A percentile compares a stretch with the other conserved stretches of the same genome.
Evolutionary conservation across 1,139 yeast genomes (phyloP).

Genomic region (Pichia sp.): DNA sequence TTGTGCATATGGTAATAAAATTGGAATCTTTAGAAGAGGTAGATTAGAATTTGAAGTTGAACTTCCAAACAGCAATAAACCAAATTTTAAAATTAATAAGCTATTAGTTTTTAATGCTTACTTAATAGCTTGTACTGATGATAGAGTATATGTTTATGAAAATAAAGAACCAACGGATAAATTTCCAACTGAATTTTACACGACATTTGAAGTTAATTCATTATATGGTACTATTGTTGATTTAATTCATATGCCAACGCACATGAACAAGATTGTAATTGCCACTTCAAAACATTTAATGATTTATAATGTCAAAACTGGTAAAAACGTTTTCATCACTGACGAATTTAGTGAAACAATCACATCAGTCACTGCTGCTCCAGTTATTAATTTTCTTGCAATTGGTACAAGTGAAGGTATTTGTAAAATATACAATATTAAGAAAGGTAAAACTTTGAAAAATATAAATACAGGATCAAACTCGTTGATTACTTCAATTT

Average conservation of each 20-base stretch:
- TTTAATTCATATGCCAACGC: constrained; percentile 81
- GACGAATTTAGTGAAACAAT: constrained; percentile 45
- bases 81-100: constrained; percentile 37
- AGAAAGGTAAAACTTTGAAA: constrained; percentile 54
- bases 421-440: constrained; percentile 60
- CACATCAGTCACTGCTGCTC: constrained; percentile 71
- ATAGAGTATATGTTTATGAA: constrained; percentile 57
- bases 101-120: constrained; percentile 74
- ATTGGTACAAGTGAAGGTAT: constrained; percentile 70
- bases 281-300: constrained; percentile 57
- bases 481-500: constrained; percentile 56
- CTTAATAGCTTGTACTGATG: constrained; percentile 55
- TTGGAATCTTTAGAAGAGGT: constrained; percentile 85
- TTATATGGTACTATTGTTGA: constrained; percentile 67
- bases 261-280: constrained; percentile 79
- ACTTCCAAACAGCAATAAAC: constrained; percentile 29
- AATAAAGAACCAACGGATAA: constrained; percentile 38
- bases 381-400: constrained; percentile 79
- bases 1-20: constrained; percentile 64
- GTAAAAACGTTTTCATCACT: constrained; percentile 61
- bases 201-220: constrained; percentile 51
- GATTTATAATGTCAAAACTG: constrained; percentile 70
- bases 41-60: constrained; percentile 51
- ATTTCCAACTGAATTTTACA: constrained; percentile 58
- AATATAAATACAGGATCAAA: constrained; percentile 52